phyloP scores from a whole-genome alignment of 129 eudicot species.

The Saposhnikovia divaricata region DNA sequence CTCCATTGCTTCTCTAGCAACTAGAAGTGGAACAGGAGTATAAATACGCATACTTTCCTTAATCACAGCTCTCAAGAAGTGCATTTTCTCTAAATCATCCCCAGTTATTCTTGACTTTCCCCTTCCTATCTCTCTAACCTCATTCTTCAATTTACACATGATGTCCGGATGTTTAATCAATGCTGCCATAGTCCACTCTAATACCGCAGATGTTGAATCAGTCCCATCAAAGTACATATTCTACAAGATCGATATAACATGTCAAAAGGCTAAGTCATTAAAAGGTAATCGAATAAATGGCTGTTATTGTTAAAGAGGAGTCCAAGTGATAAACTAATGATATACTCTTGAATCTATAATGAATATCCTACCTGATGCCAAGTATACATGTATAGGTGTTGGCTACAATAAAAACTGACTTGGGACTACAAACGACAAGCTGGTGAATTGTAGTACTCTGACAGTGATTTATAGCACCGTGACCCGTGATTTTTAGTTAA shows the following conservation, averaged over 20 bases:
- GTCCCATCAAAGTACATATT: conserved; percentile 1
- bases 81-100: neutral
- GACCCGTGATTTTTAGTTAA: too few relatives aligned
- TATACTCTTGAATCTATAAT: too few relatives aligned
- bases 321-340: neutral
- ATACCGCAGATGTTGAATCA: conserved; percentile 1
- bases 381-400: too few relatives aligned
- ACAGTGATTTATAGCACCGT: too few relatives aligned
- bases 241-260: neutral
- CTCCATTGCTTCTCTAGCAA: too few relatives aligned
- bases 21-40: neutral
- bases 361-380: neutral
- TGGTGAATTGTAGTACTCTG: too few relatives aligned
- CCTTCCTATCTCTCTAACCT: neutral
- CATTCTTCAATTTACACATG: neutral
- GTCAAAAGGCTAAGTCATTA: neutral
- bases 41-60: neutral
- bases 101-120: neutral
- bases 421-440: neutral
- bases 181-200: neutral
- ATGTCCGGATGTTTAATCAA: neutral
- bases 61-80: neutral
- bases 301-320: neutral
- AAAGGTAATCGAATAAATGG: too few relatives aligned
- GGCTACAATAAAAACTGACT: too few relatives aligned